These are phyloP conservation scores for Trichophyton schoenleinii DNA, from an alignment of 2,329 filamentous ascomycete species.

Conservation along the genomic window DNA sequence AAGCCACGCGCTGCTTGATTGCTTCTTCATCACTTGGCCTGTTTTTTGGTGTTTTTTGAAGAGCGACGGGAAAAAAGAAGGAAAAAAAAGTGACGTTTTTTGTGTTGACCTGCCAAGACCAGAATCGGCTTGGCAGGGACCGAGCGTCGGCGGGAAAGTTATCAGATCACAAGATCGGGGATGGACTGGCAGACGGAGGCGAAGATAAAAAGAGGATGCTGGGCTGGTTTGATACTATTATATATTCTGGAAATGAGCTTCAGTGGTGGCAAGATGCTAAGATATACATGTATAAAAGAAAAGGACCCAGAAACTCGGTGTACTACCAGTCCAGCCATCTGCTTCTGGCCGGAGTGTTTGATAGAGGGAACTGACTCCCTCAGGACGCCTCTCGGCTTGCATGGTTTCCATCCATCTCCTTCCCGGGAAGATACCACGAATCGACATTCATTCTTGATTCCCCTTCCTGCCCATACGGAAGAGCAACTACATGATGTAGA, in stretches of 20 bases:
- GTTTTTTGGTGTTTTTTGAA: not conserved
- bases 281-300: not conserved
- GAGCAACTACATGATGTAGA: not conserved
- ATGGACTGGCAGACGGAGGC: no score
- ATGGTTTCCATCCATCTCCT: not conserved
- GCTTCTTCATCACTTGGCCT: not conserved
- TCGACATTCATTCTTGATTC: not conserved
- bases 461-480: not conserved
- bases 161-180: not conserved
- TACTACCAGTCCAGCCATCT: not conserved
- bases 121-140: not conserved
- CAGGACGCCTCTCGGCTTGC: not conserved
- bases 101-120: not conserved
- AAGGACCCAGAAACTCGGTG: not conserved
- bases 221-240: not conserved
- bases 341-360: not conserved
- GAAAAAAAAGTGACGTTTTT: not conserved
- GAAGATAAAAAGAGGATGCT: not conserved
- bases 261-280: not conserved
- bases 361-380: not conserved
- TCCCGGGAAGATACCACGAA: not conserved
- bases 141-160: not conserved
- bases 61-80: not conserved
- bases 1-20: not conserved
- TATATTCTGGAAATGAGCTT: not conserved